Evolutionary conservation across 1,284 basidiomycete genomes (phyloP).

Genomic region (Malassezia slooffiae): DNA sequence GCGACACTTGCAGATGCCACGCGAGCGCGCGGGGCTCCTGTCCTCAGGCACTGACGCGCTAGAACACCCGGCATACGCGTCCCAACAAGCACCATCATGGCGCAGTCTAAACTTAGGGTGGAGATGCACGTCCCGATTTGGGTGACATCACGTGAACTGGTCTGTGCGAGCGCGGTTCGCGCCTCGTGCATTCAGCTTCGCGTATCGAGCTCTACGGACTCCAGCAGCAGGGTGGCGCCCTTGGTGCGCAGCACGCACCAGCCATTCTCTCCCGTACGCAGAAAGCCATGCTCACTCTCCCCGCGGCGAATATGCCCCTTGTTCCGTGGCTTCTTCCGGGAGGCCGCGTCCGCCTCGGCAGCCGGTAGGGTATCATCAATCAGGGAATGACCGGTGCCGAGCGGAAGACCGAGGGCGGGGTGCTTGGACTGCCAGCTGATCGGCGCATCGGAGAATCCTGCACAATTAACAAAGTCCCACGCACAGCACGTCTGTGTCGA

Average conservation of each 20-base stretch:
- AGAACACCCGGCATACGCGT: too few relatives aligned
- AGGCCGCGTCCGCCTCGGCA: background rate
- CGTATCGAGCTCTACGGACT: conserved; percentile 14
- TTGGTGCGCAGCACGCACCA: conserved; percentile 1
- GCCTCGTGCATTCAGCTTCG: too few relatives aligned
- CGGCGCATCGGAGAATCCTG: conserved; percentile 26
- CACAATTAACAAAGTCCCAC: too few relatives aligned
- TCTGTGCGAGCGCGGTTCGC: too few relatives aligned
- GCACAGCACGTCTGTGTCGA: too few relatives aligned
- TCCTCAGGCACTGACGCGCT: too few relatives aligned
- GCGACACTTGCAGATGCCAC: too few relatives aligned
- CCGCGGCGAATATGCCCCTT: conserved; percentile 10
- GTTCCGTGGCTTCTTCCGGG: conserved; percentile 4
- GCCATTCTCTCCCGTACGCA: conserved; percentile 14
- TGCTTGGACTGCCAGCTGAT: conserved; percentile 23
- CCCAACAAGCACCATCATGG: too few relatives aligned
- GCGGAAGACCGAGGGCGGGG: conserved; percentile 7
- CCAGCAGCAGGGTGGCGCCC: background rate
- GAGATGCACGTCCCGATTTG: too few relatives aligned
- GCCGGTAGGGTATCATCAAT: background rate
- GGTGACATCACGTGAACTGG: too few relatives aligned
- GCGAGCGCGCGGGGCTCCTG: too few relatives aligned
- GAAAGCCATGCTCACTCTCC: conserved; percentile 14
- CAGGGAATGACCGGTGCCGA: background rate
- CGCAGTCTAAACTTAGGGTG: too few relatives aligned